phyloP scores from a whole-genome alignment of 208 protist species.

The Porcisia hertigi region DNA sequence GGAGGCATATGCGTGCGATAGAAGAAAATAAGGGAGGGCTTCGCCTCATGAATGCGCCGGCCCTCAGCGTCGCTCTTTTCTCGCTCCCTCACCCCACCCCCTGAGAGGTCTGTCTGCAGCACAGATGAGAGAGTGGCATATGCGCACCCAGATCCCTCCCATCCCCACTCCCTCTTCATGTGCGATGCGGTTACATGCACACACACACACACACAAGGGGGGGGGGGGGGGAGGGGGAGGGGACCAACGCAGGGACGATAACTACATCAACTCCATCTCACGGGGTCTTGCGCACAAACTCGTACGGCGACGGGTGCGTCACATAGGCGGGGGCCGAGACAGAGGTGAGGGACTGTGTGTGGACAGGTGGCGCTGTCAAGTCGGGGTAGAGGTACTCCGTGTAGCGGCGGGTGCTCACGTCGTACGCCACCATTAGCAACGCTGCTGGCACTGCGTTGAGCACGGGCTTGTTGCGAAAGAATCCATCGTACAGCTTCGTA shows the following conservation, averaged over 20 bases:
- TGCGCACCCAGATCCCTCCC: not conserved
- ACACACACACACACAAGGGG: not conserved
- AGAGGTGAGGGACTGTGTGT: conserved; percentile 54
- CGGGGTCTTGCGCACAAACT: conserved; percentile 40
- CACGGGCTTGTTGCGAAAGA: conserved; percentile 66
- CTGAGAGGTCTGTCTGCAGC: not conserved
- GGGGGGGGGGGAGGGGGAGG: too few relatives aligned
- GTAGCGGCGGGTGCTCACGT: conserved; percentile 54
- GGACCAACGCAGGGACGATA: not conserved
- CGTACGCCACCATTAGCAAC: conserved; percentile 69
- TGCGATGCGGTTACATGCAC: not conserved
- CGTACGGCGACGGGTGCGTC: conserved; percentile 39
- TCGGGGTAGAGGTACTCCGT: conserved; percentile 73
- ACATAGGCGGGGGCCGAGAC: conserved; percentile 31
- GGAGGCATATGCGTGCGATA: too few relatives aligned
- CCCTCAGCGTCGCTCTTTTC: not conserved
- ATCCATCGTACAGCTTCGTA: conserved; percentile 85
- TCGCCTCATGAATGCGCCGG: not conserved
- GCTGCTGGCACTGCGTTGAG: conserved; percentile 71
- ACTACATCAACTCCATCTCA: not conserved
- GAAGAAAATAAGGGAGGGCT: too few relatives aligned
- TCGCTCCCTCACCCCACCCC: not conserved
- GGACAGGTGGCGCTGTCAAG: conserved; percentile 26
- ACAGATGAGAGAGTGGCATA: not conserved
- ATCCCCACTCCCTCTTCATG: not conserved